Conservation (phyloP, 441 rosid species). For the Gossypium davidsonii region DNA sequence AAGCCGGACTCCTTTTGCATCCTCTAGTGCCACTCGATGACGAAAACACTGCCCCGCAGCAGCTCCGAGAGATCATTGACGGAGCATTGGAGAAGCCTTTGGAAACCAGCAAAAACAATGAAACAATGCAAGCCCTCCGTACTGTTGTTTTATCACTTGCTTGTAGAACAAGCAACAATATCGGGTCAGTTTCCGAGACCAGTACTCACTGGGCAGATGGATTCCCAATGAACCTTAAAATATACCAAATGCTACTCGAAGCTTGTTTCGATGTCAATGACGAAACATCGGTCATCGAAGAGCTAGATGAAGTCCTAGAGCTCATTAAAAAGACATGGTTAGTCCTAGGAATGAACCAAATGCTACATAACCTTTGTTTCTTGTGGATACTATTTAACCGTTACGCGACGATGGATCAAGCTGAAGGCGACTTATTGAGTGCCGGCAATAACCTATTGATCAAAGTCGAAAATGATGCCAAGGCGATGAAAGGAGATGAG, state of each 20-base stretch:
- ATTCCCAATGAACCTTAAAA: conserved; percentile 49
- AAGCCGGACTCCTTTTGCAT: conserved; percentile 59
- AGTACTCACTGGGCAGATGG: conserved; percentile 68
- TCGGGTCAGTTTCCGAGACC: conserved; percentile 39
- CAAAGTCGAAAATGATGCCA: conserved; percentile 50
- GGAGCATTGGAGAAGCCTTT: conserved; percentile 39
- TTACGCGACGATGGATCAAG: conserved; percentile 52
- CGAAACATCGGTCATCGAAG: conserved; percentile 48
- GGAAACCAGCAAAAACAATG: conserved; percentile 45
- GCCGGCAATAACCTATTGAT: conserved; percentile 50
- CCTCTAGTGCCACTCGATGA: conserved; percentile 44
- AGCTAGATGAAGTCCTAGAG: conserved; percentile 62
- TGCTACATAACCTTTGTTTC: conserved; percentile 58
- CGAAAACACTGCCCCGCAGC: conserved; percentile 30
- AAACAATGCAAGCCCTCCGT: conserved; percentile 42
- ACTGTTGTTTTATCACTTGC: conserved; percentile 51
- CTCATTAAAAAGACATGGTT: conserved; percentile 66
- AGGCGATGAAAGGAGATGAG: conserved; percentile 35
- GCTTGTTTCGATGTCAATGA: conserved; percentile 62
- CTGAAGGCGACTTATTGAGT: conserved; percentile 52
- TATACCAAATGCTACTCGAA: conserved; percentile 50
- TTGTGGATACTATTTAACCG: conserved; percentile 56
- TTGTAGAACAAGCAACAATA: conserved; percentile 26
- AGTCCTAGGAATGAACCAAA: conserved; percentile 51
- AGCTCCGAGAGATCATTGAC: conserved; percentile 38